Evolutionary conservation across 2,329 filamentous ascomycete species (phyloP).

Genomic region (Trichothecium roseum): DNA sequence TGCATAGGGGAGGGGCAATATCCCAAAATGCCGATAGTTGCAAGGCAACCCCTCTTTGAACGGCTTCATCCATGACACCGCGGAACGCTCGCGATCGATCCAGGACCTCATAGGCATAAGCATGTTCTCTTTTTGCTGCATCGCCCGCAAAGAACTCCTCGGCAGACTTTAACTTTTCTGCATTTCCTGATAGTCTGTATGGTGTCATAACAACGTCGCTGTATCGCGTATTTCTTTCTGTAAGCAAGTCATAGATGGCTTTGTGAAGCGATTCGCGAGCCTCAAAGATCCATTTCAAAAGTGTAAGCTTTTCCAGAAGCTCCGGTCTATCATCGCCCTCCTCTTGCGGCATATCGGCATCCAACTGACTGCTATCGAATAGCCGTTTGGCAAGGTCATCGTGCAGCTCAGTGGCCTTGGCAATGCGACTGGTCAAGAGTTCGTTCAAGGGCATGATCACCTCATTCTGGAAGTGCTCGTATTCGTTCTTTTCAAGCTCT

Average conservation of each 20-base stretch:
- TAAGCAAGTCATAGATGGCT: slow-evolving; percentile 74
- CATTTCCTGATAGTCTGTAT: slow-evolving; percentile 64
- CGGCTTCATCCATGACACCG: slow-evolving; percentile 71
- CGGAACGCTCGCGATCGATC: slow-evolving; percentile 68
- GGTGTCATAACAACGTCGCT: slow-evolving; percentile 73
- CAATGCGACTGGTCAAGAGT: slow-evolving; percentile 65
- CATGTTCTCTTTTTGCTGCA: slow-evolving; percentile 57
- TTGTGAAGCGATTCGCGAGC: slow-evolving; percentile 80
- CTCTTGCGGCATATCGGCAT: slow-evolving; percentile 79
- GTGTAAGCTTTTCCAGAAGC: slow-evolving; percentile 83
- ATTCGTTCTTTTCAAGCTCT: slow-evolving; percentile 66
- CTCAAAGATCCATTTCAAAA: slow-evolving; percentile 96
- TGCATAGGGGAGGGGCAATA: slow-evolving; percentile 73
- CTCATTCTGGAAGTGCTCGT: slow-evolving; percentile 72
- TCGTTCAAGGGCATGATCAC: slow-evolving; percentile 81
- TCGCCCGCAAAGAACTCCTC: slow-evolving; percentile 77
- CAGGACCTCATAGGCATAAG: slow-evolving; percentile 61
- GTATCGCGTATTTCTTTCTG: slow-evolving; percentile 79
- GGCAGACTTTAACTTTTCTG: slow-evolving; percentile 70
- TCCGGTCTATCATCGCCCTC: slow-evolving; percentile 94
- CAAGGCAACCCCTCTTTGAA: slow-evolving; percentile 77
- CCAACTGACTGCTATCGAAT: slow-evolving; percentile 51
- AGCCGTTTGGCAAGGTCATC: slow-evolving; percentile 62
- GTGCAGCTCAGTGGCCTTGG: slow-evolving; percentile 66
- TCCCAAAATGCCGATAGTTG: slow-evolving; percentile 97